Conservation (phyloP, 2,329 filamentous ascomycete species). For the Fusarium piperis region DNA sequence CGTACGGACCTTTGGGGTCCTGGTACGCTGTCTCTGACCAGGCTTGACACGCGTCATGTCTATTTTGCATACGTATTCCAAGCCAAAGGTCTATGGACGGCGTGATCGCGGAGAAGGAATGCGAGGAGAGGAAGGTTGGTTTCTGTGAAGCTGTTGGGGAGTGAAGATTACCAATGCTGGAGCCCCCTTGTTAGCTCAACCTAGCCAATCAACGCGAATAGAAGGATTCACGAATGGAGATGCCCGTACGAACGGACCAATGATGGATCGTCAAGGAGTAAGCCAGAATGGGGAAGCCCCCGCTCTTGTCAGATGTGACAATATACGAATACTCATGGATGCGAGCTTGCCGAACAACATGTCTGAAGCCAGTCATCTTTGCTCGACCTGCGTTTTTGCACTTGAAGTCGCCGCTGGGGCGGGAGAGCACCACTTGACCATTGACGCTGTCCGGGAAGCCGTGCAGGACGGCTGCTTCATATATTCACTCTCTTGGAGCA, state of each 20-base stretch:
- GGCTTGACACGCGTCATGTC: conserved; percentile 23
- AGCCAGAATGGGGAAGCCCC: neutral
- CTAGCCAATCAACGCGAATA: neutral
- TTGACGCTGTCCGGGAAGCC: neutral
- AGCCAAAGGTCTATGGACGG: neutral
- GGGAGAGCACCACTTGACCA: neutral
- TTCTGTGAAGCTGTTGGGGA: neutral
- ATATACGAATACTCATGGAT: no score
- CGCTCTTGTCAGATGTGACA: no score
- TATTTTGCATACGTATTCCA: neutral
- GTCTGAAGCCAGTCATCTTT: neutral
- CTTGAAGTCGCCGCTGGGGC: neutral
- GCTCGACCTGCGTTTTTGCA: neutral
- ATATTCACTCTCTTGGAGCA: neutral
- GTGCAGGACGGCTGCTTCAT: neutral
- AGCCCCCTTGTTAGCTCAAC: no score
- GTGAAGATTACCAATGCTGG: neutral
- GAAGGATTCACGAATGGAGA: neutral
- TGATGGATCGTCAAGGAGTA: neutral
- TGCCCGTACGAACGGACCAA: conserved; percentile 13
- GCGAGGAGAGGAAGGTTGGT: neutral
- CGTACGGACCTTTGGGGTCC: conserved; percentile 11
- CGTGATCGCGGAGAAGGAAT: neutral
- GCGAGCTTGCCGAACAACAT: neutral
- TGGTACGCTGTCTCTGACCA: conserved; percentile 8